Evolutionary conservation across 257 asterid genomes (phyloP), one percentile per base, ranked within the genome.

Genomic region (Solanum appendiculatum): DNA sequence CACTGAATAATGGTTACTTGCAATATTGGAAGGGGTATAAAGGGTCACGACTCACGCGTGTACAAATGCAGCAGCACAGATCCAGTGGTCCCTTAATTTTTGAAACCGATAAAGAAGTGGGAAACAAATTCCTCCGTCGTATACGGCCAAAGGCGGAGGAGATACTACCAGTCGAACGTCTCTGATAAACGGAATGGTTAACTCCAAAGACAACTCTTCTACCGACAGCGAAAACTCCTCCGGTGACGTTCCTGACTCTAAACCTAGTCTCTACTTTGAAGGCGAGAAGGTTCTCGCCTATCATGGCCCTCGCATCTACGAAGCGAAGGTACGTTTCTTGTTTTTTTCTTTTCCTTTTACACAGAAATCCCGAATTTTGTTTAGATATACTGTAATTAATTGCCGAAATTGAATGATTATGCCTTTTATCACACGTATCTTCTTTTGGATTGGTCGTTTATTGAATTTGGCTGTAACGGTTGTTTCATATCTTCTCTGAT

Each of bases 231-330:
- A 93, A 31, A 92, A 90, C 86, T 93, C 98, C 36, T 90, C 96
- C 86, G 97, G 95, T 81, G 96, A 92, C 44, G 94, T 90, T 44
- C 94, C 95, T 83, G 95, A 91, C 12, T 83, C 92, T 36, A 90
- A 88, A 34, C 93, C 97, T 16, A 75, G 93, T 85, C 84, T 92
- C 13, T 95, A 93, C 92, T 89, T 94, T 27, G 98, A 91, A 70
- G 99, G 98, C 64, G 99, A 97, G 90, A 95, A 92, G 87, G 98
- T 97, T 89, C 96, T 97, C 8, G 99, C 98, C 25, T 97, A 88
- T 88, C 99, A 95, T 82, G 98, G 99, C 23, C 97, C 99, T 86
- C 95, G 94, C 88, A 93, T 95, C 91, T 95, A 93, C 89, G 94
- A 93, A 86, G 94, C 96, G 48, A 93, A 92, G 96, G 96, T 86